phyloP scores from a whole-genome alignment of 208 protist genomes.

The Acanthamoeba castellanii region DNA sequence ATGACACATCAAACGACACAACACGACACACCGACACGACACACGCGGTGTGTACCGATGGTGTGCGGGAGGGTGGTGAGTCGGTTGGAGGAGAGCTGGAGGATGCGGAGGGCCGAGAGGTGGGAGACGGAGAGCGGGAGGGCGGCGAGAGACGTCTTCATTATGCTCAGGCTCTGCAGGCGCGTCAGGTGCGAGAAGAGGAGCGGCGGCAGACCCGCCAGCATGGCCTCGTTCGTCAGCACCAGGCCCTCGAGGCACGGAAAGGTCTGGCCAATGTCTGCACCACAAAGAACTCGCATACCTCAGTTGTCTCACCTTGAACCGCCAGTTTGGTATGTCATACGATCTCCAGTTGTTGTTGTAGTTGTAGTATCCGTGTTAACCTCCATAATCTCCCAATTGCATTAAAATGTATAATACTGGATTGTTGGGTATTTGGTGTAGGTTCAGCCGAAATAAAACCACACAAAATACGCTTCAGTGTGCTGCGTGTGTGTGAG shows the following conservation, averaged over 20 bases:
- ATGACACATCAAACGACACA: not conserved
- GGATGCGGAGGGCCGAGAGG: not conserved
- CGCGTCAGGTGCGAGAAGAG: not conserved
- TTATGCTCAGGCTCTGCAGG: slow-evolving; percentile 23
- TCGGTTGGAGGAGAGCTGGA: slow-evolving; percentile 34
- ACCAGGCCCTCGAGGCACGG: slow-evolving; percentile 10
- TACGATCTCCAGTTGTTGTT: too few relatives aligned
- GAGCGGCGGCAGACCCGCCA: not conserved
- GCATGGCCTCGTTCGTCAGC: slow-evolving; percentile 1
- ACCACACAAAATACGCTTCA: too few relatives aligned
- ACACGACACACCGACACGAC: not conserved
- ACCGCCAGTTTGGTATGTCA: too few relatives aligned
- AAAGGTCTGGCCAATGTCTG: not conserved
- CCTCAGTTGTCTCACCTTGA: too few relatives aligned
- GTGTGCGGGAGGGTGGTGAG: not conserved
- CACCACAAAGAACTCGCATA: not conserved
- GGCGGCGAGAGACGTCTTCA: slow-evolving; percentile 11
- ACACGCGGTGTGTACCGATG: not conserved
- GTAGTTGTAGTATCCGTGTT: too few relatives aligned
- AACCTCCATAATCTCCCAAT: too few relatives aligned
- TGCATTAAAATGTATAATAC: too few relatives aligned
- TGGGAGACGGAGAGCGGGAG: not conserved
- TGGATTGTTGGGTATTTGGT: too few relatives aligned
- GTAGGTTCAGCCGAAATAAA: too few relatives aligned
- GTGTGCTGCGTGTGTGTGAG: too few relatives aligned